These are phyloP conservation scores for Thymus mandschuricus DNA, from an alignment of 257 asterid genomes.

Conservation along the genomic window DNA sequence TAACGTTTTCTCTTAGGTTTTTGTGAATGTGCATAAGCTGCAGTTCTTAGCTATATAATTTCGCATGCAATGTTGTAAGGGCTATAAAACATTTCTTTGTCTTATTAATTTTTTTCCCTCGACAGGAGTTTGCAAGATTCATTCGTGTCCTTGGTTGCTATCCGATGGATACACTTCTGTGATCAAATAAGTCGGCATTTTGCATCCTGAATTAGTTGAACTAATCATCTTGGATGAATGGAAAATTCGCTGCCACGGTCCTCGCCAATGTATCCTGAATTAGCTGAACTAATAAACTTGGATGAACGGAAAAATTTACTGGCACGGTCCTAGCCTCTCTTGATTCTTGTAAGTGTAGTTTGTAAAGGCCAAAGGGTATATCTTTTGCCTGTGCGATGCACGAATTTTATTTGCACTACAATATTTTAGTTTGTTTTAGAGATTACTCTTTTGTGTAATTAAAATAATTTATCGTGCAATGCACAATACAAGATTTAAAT, in stretches of 20 bases:
- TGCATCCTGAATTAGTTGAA: not conserved
- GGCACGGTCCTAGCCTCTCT: too few relatives aligned
- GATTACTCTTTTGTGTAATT: too few relatives aligned
- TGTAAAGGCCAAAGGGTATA: too few relatives aligned
- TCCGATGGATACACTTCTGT: constrained; percentile 26
- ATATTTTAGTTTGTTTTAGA: too few relatives aligned
- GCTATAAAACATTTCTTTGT: not conserved
- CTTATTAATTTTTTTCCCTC: not conserved
- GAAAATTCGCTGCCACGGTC: not conserved
- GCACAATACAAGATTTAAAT: too few relatives aligned
- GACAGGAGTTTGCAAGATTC: constrained; percentile 37
- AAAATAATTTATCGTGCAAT: too few relatives aligned
- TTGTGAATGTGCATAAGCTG: not conserved
- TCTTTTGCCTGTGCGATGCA: too few relatives aligned
- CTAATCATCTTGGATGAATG: constrained; percentile 1
- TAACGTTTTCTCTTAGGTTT: not conserved
- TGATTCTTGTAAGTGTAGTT: too few relatives aligned
- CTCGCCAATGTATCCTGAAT: not conserved
- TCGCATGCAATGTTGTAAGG: not conserved
- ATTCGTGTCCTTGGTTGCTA: constrained; percentile 42
- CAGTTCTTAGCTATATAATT: not conserved
- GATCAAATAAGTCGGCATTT: not conserved
- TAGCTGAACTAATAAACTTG: not conserved
- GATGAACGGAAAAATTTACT: not conserved
- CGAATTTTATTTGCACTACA: too few relatives aligned